Evolutionary conservation across 257 asterid genomes (phyloP).

Genomic region (Echium plantagineum): DNA sequence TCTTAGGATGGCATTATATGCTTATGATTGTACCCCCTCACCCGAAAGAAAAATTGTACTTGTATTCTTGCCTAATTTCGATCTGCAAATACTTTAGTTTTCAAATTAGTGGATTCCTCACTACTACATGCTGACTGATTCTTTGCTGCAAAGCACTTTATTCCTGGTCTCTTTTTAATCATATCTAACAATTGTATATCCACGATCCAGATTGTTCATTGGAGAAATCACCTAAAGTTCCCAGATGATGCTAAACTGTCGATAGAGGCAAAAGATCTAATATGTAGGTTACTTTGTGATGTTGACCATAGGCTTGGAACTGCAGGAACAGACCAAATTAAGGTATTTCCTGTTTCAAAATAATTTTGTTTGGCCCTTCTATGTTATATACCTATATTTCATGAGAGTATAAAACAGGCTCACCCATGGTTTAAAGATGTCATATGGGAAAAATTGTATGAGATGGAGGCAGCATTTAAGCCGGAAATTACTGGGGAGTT

Average conservation of each 20-base stretch:
- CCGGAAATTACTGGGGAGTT: slow-evolving; percentile 91
- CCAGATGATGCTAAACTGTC: slow-evolving; percentile 69
- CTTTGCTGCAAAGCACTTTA: not conserved
- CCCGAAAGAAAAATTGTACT: too few relatives aligned
- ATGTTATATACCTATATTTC: slow-evolving; percentile 9
- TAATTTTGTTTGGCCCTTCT: slow-evolving; percentile 3
- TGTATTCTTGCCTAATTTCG: too few relatives aligned
- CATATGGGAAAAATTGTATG: slow-evolving; percentile 85
- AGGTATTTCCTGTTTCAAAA: slow-evolving; percentile 32
- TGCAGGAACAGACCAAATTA: slow-evolving; percentile 76
- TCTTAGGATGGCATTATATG: too few relatives aligned
- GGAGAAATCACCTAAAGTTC: slow-evolving; percentile 84
- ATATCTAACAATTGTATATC: slow-evolving; percentile 1
- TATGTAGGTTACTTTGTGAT: slow-evolving; percentile 77
- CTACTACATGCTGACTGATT: not conserved
- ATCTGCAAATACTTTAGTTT: too few relatives aligned
- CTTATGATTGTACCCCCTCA: too few relatives aligned
- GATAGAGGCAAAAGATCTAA: slow-evolving; percentile 82
- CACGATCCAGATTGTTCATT: slow-evolving; percentile 77
- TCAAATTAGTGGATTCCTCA: not conserved
- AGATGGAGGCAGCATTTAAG: slow-evolving; percentile 92
- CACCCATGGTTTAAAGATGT: slow-evolving; percentile 87
- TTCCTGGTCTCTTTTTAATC: not conserved
- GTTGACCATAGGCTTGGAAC: slow-evolving; percentile 94
- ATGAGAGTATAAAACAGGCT: slow-evolving; percentile 37